These are phyloP conservation scores for Carex pumila DNA, from an alignment of 176 grass and related monocot species.

Conservation along the genomic window DNA sequence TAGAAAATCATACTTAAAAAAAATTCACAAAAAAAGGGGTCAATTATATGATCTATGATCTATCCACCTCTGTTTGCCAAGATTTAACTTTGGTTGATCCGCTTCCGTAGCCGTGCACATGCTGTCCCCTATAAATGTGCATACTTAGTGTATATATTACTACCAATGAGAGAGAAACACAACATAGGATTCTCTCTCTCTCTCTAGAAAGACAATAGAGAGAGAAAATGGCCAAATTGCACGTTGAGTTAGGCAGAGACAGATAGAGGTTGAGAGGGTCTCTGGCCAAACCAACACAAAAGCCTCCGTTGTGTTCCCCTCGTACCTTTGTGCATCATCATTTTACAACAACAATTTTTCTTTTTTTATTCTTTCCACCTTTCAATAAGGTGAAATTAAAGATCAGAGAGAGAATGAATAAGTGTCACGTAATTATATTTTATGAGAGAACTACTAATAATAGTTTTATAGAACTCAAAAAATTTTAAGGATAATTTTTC, in stretches of 20 bases:
- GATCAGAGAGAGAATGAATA: too few species aligned
- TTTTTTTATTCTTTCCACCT: neutral
- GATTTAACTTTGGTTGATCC: neutral
- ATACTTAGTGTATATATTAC: neutral
- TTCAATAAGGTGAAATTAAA: neutral
- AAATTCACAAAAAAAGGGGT: too few species aligned
- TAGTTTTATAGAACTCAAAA: too few species aligned
- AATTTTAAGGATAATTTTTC: too few species aligned
- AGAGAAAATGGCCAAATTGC: slow-evolving; percentile 44
- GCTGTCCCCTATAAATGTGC: neutral
- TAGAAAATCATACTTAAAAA: too few species aligned
- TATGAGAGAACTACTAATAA: too few species aligned
- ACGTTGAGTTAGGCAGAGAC: slow-evolving; percentile 41
- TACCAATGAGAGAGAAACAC: neutral
- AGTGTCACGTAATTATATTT: too few species aligned
- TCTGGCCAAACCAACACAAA: slow-evolving; percentile 32
- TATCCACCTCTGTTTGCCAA: too few species aligned
- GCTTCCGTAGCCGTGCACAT: neutral
- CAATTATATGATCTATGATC: too few species aligned
- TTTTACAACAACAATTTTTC: neutral
- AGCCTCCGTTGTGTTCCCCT: neutral
- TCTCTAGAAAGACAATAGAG: neutral
- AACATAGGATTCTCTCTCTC: slow-evolving; percentile 31
- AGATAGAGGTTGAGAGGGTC: slow-evolving; percentile 35
- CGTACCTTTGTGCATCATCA: slow-evolving; percentile 5